These are phyloP conservation scores for Candida ficus DNA, from an alignment of 805 yeast genomes.

Conservation along the genomic window DNA sequence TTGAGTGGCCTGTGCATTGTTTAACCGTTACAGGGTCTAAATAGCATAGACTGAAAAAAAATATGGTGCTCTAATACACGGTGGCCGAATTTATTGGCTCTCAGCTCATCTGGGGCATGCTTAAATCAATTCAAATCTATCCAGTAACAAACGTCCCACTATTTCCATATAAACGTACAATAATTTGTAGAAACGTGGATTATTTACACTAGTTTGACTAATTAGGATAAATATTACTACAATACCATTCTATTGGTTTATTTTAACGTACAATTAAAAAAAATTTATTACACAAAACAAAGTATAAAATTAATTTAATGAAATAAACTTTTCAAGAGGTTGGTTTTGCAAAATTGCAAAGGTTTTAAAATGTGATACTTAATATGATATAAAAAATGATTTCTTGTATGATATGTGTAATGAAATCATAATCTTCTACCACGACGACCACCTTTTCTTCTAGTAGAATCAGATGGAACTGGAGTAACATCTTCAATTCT, in stretches of 20 bases:
- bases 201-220: neutral
- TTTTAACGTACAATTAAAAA: constrained; percentile 27
- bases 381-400: constrained; percentile 5
- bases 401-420: constrained; percentile 6
- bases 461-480: constrained; percentile 99
- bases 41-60: no score
- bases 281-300: constrained; percentile 24
- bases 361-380: constrained; percentile 4
- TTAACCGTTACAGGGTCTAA: no score
- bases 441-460: constrained; percentile 99
- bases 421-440: constrained; percentile 93
- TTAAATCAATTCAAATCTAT: no score
- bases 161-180: no score
- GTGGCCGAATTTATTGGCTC: no score
- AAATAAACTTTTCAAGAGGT: constrained; percentile 11
- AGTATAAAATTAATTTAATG: constrained; percentile 15
- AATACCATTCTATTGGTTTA: neutral
- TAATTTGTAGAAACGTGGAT: no score
- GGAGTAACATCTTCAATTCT: constrained; percentile 99
- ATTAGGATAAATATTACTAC: neutral
- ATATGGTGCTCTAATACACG: no score
- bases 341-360: constrained; percentile 8
- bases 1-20: no score
- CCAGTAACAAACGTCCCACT: no score
- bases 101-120: no score